Conservation (phyloP, 225 moss, liverwort and hornwort species). For the Thuidium tamariscinum region DNA sequence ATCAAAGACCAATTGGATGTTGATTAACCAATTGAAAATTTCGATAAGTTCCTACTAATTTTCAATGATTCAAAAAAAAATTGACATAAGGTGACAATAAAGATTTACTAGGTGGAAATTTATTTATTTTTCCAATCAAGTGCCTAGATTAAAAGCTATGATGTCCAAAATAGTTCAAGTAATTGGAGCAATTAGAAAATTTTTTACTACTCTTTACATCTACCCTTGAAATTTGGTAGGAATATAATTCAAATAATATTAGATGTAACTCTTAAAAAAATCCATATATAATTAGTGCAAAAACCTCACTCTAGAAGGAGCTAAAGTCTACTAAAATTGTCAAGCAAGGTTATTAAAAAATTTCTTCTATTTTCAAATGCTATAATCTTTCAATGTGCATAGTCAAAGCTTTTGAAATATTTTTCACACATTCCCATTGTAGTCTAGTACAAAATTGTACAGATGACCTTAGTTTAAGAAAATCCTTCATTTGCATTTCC, state of each 20-base stretch:
- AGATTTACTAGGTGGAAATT: rapidly evolving
- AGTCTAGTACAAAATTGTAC: not conserved
- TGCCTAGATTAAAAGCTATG: rapidly evolving
- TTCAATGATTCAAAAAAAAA: too few species aligned
- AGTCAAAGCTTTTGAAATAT: rapidly evolving
- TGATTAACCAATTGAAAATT: not conserved
- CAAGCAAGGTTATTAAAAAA: rapidly evolving
- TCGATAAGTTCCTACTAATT: not conserved
- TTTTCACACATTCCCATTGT: rapidly evolving
- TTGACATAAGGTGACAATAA: not conserved
- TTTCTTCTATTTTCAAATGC: rapidly evolving
- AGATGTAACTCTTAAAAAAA: rapidly evolving
- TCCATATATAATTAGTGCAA: rapidly evolving
- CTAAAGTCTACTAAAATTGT: rapidly evolving
- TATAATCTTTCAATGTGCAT: rapidly evolving
- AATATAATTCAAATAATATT: not conserved
- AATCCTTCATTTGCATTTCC: not conserved
- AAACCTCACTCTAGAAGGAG: not conserved
- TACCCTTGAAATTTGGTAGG: rapidly evolving
- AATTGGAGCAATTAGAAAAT: rapidly evolving
- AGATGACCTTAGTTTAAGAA: not conserved
- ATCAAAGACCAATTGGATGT: not conserved
- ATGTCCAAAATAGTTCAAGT: rapidly evolving
- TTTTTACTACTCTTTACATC: not conserved
- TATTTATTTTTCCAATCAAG: not conserved